phyloP scores from a whole-genome alignment of 306 rosid genomes.

The Arachis stenosperma region DNA sequence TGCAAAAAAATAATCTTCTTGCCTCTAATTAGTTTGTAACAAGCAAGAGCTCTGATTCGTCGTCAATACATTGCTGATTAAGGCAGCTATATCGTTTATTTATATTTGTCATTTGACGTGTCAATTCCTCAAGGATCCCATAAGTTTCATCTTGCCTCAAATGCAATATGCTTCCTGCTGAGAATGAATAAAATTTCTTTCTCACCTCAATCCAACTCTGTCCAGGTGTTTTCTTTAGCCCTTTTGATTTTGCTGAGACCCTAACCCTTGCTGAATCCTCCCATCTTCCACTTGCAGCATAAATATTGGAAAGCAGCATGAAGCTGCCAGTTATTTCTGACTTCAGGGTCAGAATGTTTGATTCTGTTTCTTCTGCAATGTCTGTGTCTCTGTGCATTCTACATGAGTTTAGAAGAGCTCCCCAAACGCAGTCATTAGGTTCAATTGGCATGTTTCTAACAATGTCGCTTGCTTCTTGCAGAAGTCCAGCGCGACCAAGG shows the following conservation, averaged over 20 bases:
- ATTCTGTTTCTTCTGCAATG: slow-evolving; percentile 59
- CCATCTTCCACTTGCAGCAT: slow-evolving; percentile 83
- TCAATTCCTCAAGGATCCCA: slow-evolving; percentile 58
- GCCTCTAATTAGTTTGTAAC: slow-evolving; percentile 39
- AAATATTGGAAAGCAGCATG: slow-evolving; percentile 81
- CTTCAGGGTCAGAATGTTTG: slow-evolving; percentile 48
- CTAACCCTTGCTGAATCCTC: slow-evolving; percentile 82
- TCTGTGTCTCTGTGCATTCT: slow-evolving; percentile 64
- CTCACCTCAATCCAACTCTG: slow-evolving; percentile 87
- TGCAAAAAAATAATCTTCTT: slow-evolving; percentile 18
- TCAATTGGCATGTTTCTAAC: slow-evolving; percentile 69
- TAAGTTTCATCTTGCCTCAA: slow-evolving; percentile 50
- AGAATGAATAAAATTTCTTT: slow-evolving; percentile 62
- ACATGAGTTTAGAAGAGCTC: slow-evolving; percentile 78
- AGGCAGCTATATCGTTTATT: slow-evolving; percentile 27
- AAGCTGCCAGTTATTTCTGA: slow-evolving; percentile 61
- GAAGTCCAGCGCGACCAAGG: slow-evolving; percentile 78
- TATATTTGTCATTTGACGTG: slow-evolving; percentile 63
- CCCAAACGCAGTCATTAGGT: slow-evolving; percentile 81
- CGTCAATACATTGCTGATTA: slow-evolving; percentile 39
- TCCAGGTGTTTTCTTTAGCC: slow-evolving; percentile 68
- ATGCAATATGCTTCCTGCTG: slow-evolving; percentile 60
- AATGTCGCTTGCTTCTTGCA: slow-evolving; percentile 70
- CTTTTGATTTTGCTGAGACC: slow-evolving; percentile 68
- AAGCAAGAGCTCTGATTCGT: slow-evolving; percentile 29